Percentiles rank a stretch among this genome's conserved stretches.
These are phyloP conservation scores for Penicillium sp. DNA, from an alignment of 2,329 filamentous ascomycete genomes.

Conservation along the genomic window DNA sequence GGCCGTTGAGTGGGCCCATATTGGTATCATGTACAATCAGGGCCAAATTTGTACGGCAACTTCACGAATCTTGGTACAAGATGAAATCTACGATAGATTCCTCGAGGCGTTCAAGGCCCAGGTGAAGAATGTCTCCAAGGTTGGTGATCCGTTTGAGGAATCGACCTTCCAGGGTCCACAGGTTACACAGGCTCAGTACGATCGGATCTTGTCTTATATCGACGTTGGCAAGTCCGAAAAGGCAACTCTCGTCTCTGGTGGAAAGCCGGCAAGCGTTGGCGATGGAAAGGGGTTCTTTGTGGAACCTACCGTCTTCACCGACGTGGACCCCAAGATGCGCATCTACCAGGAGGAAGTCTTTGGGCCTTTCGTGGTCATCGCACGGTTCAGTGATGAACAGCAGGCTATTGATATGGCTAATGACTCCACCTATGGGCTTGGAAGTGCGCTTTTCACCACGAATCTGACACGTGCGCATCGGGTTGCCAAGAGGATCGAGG, in stretches of 20 bases:
- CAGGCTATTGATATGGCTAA: slow-evolving; percentile 42
- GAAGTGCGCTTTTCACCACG: slow-evolving; percentile 41
- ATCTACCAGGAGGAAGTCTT: slow-evolving; percentile 47
- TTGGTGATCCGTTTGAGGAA: slow-evolving; percentile 41
- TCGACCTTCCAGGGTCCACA: slow-evolving; percentile 30
- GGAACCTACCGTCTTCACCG: slow-evolving; percentile 35
- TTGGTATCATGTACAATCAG: slow-evolving; percentile 51
- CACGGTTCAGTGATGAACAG: slow-evolving; percentile 38
- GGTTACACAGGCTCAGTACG: slow-evolving; percentile 29
- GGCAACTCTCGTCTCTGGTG: slow-evolving; percentile 35
- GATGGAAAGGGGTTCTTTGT: slow-evolving; percentile 35
- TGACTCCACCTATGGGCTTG: slow-evolving; percentile 43
- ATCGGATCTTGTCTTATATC: slow-evolving; percentile 29
- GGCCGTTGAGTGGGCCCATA: slow-evolving; percentile 69
- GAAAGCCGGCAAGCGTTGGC: slow-evolving; percentile 28
- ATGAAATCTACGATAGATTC: slow-evolving; percentile 27
- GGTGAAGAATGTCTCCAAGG: slow-evolving; percentile 27
- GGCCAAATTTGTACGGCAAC: slow-evolving; percentile 40
- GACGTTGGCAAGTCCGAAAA: slow-evolving; percentile 39
- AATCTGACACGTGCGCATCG: slow-evolving; percentile 40
- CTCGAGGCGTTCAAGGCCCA: slow-evolving; percentile 25
- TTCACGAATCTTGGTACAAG: slow-evolving; percentile 32
- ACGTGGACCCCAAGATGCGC: slow-evolving; percentile 36
- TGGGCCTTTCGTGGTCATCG: slow-evolving; percentile 42
- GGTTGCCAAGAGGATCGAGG: slow-evolving; percentile 41